These are phyloP conservation scores for Penicillium glabrum DNA, from an alignment of 2,329 filamentous ascomycete species.

Conservation along the genomic window DNA sequence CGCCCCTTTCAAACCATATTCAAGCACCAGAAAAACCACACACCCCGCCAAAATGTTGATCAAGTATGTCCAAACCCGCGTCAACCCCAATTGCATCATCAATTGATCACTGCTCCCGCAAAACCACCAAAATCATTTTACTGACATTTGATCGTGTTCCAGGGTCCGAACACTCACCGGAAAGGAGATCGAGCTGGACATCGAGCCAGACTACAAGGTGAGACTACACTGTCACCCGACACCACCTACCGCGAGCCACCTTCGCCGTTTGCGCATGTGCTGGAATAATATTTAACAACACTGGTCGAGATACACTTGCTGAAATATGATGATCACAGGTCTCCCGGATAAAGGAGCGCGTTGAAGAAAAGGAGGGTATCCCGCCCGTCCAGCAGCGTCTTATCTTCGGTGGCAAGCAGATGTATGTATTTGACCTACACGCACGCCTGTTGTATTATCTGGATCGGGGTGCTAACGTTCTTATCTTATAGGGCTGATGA, in stretches of 20 bases:
- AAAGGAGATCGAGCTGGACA: constrained; percentile 98
- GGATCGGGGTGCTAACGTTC: background rate
- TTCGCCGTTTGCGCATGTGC: background rate
- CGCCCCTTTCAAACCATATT: background rate
- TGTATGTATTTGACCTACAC: constrained; percentile 56
- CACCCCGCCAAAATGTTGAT: constrained; percentile 47
- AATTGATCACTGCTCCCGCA: constrained; percentile 3
- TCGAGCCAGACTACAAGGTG: constrained; percentile 91
- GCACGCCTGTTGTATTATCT: background rate
- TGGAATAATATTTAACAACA: background rate
- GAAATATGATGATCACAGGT: constrained; percentile 58
- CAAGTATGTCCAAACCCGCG: constrained; percentile 41
- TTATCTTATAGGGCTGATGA: constrained; percentile 75
- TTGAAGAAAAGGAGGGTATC: constrained; percentile 98
- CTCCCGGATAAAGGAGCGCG: constrained; percentile 95
- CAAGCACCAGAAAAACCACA: background rate
- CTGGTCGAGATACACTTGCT: background rate
- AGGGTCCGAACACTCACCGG: constrained; percentile 97
- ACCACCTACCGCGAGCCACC: background rate
- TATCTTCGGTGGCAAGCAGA: constrained; percentile 97
- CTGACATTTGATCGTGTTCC: constrained; percentile 11
- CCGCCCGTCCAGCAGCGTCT: constrained; percentile 94
- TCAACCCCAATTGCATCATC: constrained; percentile 19
- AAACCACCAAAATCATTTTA: constrained; percentile 11
- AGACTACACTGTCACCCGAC: background rate